phyloP scores from a whole-genome alignment of 1,284 basidiomycete genomes.

The Pterula multifida region DNA sequence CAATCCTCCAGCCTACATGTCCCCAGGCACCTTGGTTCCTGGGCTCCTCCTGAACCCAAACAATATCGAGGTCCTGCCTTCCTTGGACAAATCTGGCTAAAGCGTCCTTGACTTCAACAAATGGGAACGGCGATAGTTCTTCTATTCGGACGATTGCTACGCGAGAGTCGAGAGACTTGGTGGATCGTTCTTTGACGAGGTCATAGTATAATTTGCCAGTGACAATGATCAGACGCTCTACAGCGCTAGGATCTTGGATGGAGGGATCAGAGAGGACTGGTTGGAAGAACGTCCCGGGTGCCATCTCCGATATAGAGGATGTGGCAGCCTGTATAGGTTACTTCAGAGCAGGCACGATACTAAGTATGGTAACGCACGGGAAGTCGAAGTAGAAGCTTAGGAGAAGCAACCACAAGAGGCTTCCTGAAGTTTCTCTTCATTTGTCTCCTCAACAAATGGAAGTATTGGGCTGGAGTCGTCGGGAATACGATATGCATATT shows the following conservation, averaged over 20 bases:
- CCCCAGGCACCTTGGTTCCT: constrained; percentile 74
- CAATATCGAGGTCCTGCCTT: constrained; percentile 26
- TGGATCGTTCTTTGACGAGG: constrained; percentile 54
- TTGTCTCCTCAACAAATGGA: constrained; percentile 79
- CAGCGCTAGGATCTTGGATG: constrained; percentile 22
- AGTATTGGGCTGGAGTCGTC: constrained; percentile 82
- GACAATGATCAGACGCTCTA: constrained; percentile 48
- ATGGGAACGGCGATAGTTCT: constrained; percentile 82
- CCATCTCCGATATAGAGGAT: constrained; percentile 56
- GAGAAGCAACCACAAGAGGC: constrained; percentile 72
- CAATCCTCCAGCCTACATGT: constrained; percentile 51
- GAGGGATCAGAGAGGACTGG: constrained; percentile 55
- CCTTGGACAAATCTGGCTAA: constrained; percentile 30
- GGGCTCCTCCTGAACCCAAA: constrained; percentile 82
- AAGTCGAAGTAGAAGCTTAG: constrained; percentile 66
- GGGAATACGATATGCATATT: constrained; percentile 82
- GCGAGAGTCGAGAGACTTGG: constrained; percentile 30
- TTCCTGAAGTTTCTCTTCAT: constrained; percentile 77
- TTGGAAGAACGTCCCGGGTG: constrained; percentile 52
- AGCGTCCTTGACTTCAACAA: constrained; percentile 33
- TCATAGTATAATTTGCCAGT: constrained; percentile 86
- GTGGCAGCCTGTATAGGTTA: constrained; percentile 61
- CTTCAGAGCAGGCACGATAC: background rate
- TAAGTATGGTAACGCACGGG: constrained; percentile 36
- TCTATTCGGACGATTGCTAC: constrained; percentile 71